Percentiles rank a stretch among this genome's conserved stretches.
These are phyloP conservation scores for Verticillium isaacii DNA, from an alignment of 2,329 filamentous ascomycete species.

Conservation along the genomic window DNA sequence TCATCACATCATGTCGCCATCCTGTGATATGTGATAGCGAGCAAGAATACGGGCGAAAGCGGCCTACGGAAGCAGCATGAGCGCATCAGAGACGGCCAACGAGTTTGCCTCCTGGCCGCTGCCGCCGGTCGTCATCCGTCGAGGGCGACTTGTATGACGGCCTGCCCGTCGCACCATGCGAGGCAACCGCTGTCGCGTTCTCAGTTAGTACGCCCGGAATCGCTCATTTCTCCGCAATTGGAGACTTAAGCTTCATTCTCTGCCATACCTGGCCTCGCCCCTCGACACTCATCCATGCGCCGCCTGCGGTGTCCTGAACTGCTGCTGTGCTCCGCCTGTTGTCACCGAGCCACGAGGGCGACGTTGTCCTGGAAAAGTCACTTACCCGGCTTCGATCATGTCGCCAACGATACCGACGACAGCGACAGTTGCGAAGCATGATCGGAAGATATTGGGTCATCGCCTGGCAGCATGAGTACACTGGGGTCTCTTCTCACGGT, in stretches of 20 bases:
- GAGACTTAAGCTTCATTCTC: constrained; percentile 4
- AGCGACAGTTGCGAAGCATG: neutral
- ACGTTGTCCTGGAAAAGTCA: neutral
- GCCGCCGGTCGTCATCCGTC: neutral
- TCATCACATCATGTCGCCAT: neutral
- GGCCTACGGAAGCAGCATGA: neutral
- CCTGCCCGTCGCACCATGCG: constrained; percentile 7
- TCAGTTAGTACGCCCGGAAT: constrained; percentile 7
- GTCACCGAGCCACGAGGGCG: neutral
- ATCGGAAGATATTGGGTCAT: too few species aligned
- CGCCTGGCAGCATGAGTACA: too few species aligned
- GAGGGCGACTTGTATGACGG: constrained; percentile 9
- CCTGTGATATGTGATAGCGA: neutral
- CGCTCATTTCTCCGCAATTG: constrained; percentile 1
- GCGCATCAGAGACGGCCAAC: neutral
- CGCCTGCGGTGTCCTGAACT: neutral
- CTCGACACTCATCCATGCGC: neutral
- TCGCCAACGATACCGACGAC: neutral
- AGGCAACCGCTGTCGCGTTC: constrained; percentile 7
- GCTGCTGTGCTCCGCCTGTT: neutral
- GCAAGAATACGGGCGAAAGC: neutral
- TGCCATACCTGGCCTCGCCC: neutral
- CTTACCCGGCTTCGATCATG: neutral
- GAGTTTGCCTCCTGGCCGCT: neutral
- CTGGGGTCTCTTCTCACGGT: too few species aligned